These are phyloP conservation scores for Trichothecium sympodiale DNA, from an alignment of 2,329 filamentous ascomycete species.

Conservation along the genomic window DNA sequence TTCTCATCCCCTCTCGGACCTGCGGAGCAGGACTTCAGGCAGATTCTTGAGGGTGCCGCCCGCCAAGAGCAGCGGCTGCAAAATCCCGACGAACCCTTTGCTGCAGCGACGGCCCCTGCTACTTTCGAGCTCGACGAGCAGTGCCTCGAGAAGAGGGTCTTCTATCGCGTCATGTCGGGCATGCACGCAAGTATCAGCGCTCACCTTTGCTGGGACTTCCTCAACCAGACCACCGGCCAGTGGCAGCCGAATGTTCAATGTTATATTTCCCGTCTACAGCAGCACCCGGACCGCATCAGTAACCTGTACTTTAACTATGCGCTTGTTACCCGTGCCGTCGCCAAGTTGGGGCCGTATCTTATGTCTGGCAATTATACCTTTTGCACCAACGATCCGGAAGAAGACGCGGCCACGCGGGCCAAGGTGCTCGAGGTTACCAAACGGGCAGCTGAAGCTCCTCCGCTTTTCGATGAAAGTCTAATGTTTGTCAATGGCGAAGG, in stretches of 20 bases:
- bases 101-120: conserved; percentile 39
- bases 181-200: conserved; percentile 98
- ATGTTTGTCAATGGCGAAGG: conserved; percentile 82
- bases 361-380: conserved; percentile 65
- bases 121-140: conserved; percentile 76
- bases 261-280: conserved; percentile 78
- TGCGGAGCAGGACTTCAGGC: conserved; percentile 49
- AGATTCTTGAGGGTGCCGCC: conserved; percentile 47
- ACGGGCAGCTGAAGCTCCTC: conserved; percentile 54
- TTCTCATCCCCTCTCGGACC: conserved; percentile 30
- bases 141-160: conserved; percentile 97
- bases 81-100: conserved; percentile 35
- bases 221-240: conserved; percentile 87
- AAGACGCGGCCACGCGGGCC: conserved; percentile 68
- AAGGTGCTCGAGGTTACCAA: conserved; percentile 71
- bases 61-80: conserved; percentile 37
- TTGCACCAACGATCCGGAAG: conserved; percentile 72
- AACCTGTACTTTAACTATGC: conserved; percentile 99
- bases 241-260: conserved; percentile 88
- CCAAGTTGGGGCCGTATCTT: conserved; percentile 78
- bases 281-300: conserved; percentile 79
- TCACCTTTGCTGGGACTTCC: conserved; percentile 89
- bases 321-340: conserved; percentile 80
- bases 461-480: conserved; percentile 87
- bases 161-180: conserved; percentile 87